phyloP scores from a whole-genome alignment of 2,329 filamentous ascomycete genomes.

The Paracoccidioides lutzii region DNA sequence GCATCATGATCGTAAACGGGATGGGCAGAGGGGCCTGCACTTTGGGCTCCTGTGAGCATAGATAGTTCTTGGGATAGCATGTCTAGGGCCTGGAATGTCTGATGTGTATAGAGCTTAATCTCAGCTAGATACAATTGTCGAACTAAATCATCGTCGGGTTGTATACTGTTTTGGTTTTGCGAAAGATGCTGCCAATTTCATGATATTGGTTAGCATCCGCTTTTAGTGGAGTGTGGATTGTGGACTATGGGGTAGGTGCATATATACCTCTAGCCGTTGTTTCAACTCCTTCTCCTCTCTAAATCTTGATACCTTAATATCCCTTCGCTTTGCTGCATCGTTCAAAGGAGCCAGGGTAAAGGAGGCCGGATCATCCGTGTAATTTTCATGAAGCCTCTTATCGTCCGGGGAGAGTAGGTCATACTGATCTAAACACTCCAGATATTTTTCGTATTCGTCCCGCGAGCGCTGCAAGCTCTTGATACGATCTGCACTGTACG shows the following conservation, averaged over 20 bases:
- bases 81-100: slow-evolving; percentile 78
- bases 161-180: slow-evolving; percentile 46
- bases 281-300: slow-evolving; percentile 75
- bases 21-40: slow-evolving; percentile 29
- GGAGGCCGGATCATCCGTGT: slow-evolving; percentile 54
- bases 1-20: slow-evolving; percentile 24
- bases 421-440: slow-evolving; percentile 67
- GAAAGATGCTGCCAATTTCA: slow-evolving; percentile 40
- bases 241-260: neutral
- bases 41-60: slow-evolving; percentile 61
- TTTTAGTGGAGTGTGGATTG: neutral
- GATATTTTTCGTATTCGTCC: slow-evolving; percentile 62
- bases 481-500: slow-evolving; percentile 51
- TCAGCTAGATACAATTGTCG: slow-evolving; percentile 67
- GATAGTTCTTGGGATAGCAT: slow-evolving; percentile 71
- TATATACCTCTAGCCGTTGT: slow-evolving; percentile 57
- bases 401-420: slow-evolving; percentile 54
- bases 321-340: slow-evolving; percentile 57
- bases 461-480: slow-evolving; percentile 50
- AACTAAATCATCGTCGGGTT: slow-evolving; percentile 73
- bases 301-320: slow-evolving; percentile 76
- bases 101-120: slow-evolving; percentile 59
- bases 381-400: slow-evolving; percentile 56
- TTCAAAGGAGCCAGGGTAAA: slow-evolving; percentile 60
- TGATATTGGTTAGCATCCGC: slow-evolving; percentile 4